Conservation (phyloP, 495 filamentous ascomycete species). For the Talaromyces ruber region DNA sequence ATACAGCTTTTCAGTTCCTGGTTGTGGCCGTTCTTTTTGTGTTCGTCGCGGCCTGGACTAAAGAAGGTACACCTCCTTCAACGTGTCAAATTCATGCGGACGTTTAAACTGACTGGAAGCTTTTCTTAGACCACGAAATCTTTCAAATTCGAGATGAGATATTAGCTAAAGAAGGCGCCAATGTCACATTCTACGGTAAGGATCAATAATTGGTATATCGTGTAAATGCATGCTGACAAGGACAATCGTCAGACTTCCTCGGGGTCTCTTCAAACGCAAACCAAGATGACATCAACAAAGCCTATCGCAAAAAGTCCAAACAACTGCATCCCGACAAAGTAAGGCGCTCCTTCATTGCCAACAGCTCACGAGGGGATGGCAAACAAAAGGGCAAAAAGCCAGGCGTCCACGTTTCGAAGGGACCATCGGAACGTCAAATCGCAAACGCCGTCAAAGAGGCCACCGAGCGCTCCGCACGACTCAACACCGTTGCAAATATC, state of each 20-base stretch:
- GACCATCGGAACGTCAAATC: constrained; percentile 64
- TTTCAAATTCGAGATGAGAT: constrained; percentile 90
- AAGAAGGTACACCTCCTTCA: constrained; percentile 56
- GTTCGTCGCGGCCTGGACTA: constrained; percentile 66
- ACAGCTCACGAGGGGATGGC: constrained; percentile 55
- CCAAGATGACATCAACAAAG: constrained; percentile 87
- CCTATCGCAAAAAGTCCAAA: constrained; percentile 79
- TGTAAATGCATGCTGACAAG: not conserved
- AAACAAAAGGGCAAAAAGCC: constrained; percentile 46
- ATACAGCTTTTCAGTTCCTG: constrained; percentile 20
- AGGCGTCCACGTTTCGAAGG: constrained; percentile 59
- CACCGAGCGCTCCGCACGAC: constrained; percentile 67
- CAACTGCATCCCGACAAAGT: constrained; percentile 92
- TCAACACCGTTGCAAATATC: constrained; percentile 76
- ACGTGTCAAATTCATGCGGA: constrained; percentile 4
- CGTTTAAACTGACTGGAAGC: not conserved
- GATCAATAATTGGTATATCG: not conserved
- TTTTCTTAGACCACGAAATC: constrained; percentile 78
- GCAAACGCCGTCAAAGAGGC: constrained; percentile 68
- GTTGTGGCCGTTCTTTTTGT: constrained; percentile 41
- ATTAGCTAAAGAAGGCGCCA: constrained; percentile 60
- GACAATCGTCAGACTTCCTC: constrained; percentile 57
- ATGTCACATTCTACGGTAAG: constrained; percentile 81
- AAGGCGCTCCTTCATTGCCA: constrained; percentile 68
- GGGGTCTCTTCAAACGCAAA: constrained; percentile 63